Evolutionary conservation across 768 basidiomycete genomes (phyloP).

Genomic region (Tulasnella sp.): DNA sequence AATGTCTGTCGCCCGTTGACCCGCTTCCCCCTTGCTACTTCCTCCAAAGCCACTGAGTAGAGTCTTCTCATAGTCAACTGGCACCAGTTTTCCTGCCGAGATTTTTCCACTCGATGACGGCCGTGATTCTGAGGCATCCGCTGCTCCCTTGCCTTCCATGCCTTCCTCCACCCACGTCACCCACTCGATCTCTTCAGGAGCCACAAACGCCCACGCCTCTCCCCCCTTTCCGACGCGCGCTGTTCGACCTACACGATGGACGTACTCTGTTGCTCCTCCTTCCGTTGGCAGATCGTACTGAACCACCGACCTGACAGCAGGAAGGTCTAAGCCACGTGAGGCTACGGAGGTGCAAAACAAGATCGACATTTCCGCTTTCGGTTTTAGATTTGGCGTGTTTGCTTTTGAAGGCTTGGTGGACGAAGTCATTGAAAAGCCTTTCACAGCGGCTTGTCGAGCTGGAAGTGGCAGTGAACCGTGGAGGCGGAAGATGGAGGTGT

Average conservation of each 20-base stretch:
- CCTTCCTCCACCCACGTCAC: slow-evolving; percentile 77
- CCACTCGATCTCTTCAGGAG: slow-evolving; percentile 82
- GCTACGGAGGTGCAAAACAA: slow-evolving; percentile 95
- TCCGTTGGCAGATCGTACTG: slow-evolving; percentile 98
- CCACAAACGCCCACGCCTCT: slow-evolving; percentile 88
- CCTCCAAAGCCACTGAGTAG: slow-evolving; percentile 80
- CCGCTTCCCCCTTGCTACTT: slow-evolving; percentile 65
- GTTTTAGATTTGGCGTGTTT: slow-evolving; percentile 21
- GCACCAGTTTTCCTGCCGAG: slow-evolving; percentile 33
- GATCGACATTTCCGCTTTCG: slow-evolving; percentile 39
- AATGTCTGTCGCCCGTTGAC: slow-evolving; percentile 80
- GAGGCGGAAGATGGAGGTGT: slow-evolving; percentile 71
- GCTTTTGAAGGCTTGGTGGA: slow-evolving; percentile 21
- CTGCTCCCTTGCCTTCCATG: slow-evolving; percentile 43
- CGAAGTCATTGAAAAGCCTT: slow-evolving; percentile 49
- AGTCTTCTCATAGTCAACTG: slow-evolving; percentile 56
- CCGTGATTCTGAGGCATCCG: slow-evolving; percentile 20
- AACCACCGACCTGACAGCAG: slow-evolving; percentile 84
- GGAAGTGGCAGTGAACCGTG: slow-evolving; percentile 85
- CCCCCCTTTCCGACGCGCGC: slow-evolving; percentile 93
- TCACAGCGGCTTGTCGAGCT: slow-evolving; percentile 71
- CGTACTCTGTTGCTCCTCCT: slow-evolving; percentile 90
- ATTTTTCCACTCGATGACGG: slow-evolving; percentile 17
- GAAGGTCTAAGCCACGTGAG: slow-evolving; percentile 93
- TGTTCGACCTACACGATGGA: slow-evolving; percentile 93